phyloP scores from a whole-genome alignment of 2,329 filamentous ascomycete species.

The Hypomyces rosellus region DNA sequence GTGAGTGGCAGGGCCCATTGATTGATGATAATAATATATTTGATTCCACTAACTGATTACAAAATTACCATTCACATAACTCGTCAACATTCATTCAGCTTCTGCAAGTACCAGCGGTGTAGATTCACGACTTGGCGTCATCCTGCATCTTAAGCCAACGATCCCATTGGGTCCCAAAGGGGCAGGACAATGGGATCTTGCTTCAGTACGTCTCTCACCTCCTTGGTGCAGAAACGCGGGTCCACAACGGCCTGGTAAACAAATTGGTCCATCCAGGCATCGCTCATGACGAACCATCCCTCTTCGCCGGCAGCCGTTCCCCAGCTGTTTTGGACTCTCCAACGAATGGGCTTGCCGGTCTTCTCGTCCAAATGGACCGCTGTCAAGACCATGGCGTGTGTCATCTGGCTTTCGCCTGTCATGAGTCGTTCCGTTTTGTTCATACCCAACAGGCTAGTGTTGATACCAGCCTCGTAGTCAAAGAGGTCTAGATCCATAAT shows the following conservation, averaged over 20 bases:
- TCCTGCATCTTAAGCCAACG: constrained; percentile 48
- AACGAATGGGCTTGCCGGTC: constrained; percentile 59
- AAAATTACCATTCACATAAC: too few species aligned
- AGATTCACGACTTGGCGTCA: too few species aligned
- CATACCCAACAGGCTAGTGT: constrained; percentile 65
- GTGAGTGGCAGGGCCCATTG: too few species aligned
- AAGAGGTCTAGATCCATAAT: constrained; percentile 75
- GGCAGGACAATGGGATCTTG: constrained; percentile 66
- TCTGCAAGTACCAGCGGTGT: too few species aligned
- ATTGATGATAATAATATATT: too few species aligned
- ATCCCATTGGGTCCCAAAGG: constrained; percentile 76
- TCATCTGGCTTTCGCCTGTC: constrained; percentile 76
- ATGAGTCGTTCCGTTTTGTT: constrained; percentile 68
- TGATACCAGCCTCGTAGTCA: constrained; percentile 81
- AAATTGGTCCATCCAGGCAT: constrained; percentile 74
- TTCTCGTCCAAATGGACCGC: constrained; percentile 70
- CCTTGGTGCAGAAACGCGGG: constrained; percentile 56
- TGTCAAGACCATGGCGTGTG: constrained; percentile 87
- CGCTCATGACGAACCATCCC: constrained; percentile 87
- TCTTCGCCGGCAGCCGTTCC: constrained; percentile 62
- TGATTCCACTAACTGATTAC: too few species aligned
- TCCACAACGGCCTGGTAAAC: constrained; percentile 84
- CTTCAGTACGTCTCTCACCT: constrained; percentile 63
- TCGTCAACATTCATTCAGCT: too few species aligned
- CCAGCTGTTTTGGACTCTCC: constrained; percentile 88